Conservation (phyloP, 345 rosid species). For the Theobroma cacao region DNA sequence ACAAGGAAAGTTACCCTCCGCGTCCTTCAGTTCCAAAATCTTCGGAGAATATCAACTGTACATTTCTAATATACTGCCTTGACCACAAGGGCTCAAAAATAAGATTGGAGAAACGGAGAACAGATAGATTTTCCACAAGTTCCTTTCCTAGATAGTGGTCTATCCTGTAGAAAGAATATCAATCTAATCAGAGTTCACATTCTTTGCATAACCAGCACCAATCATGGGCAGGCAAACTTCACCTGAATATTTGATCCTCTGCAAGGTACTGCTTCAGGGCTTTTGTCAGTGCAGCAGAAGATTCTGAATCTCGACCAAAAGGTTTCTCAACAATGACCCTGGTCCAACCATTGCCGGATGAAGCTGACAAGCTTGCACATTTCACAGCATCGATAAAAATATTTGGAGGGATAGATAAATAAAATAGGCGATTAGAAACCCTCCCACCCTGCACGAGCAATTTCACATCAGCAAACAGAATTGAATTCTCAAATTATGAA, state of each 20-base stretch:
- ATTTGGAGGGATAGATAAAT: constrained; percentile 92
- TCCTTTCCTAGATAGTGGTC: constrained; percentile 99
- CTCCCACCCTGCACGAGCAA: constrained; percentile 58
- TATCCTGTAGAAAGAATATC: constrained; percentile 55
- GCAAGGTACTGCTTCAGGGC: constrained; percentile 73
- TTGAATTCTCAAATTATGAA: background rate
- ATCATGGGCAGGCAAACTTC: constrained; percentile 7
- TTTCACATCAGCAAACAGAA: constrained; percentile 16
- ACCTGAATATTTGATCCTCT: constrained; percentile 98
- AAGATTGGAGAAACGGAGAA: constrained; percentile 97
- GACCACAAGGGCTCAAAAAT: constrained; percentile 97
- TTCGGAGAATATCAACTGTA: constrained; percentile 92
- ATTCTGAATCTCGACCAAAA: constrained; percentile 95
- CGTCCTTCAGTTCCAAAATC: constrained; percentile 99
- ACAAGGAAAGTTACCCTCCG: constrained; percentile 70
- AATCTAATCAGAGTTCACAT: constrained; percentile 17
- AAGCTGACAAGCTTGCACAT: constrained; percentile 88
- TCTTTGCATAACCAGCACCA: background rate
- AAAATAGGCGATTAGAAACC: constrained; percentile 89
- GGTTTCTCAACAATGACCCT: constrained; percentile 99
- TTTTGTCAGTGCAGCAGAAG: constrained; percentile 91
- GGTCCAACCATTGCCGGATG: constrained; percentile 93
- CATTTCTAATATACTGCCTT: constrained; percentile 90
- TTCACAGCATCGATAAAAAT: constrained; percentile 89
- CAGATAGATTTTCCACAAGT: constrained; percentile 93